Base-by-base conservation (phyloP, 2,329 filamentous ascomycete species). In the Fonsecaea pedrosoi region DNA sequence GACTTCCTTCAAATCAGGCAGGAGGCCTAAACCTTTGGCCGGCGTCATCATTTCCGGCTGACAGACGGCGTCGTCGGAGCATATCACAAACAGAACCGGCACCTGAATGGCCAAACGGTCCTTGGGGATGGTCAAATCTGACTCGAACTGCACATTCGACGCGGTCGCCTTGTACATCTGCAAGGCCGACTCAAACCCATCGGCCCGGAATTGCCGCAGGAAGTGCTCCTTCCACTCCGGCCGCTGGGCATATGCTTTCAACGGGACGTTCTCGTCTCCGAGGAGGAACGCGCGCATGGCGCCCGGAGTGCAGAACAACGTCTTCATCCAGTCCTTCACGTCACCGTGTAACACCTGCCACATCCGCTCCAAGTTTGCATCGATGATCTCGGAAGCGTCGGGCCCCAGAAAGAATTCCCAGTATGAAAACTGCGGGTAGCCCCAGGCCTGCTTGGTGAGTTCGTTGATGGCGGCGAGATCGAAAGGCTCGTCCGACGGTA, bases 361-460 rank as follows among this genome's bases (percentile, higher is more conserved):
- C 4, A 78, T 55, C 15, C 77, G 77, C 37, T 82, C 80, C 0
- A 80, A 64, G 64, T 82, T 77, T 30, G 69, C 64, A 4, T 75
- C 73, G 25, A 84, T 72, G 15, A 84, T 48, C 0, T 71, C 70
- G 1, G 77, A 69, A 1, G 77, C 79, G 45, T 83, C 80, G 0
- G 77, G 72, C 1, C 78, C 74, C 0, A 74, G 75, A 70, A 84
- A 81, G 35, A 84, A 77, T 57, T 81, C 71, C 81, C 82, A 84
- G 75, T 85, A 85, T 34, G 76, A 73, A 48, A 76, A 78, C 3
- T 74, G 37, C 2, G 77, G 74, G 54, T 77, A 76, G 8, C 83
- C 83, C 25, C 79, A 76, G 0, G 58, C 38, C 61, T 77, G 66
- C 48, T 77, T 69, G 0, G 75, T 76, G 15, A 72, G 10, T 8